Conservation (phyloP, 192 early-diverging fungal species). For the Gonapodya prolifera region DNA sequence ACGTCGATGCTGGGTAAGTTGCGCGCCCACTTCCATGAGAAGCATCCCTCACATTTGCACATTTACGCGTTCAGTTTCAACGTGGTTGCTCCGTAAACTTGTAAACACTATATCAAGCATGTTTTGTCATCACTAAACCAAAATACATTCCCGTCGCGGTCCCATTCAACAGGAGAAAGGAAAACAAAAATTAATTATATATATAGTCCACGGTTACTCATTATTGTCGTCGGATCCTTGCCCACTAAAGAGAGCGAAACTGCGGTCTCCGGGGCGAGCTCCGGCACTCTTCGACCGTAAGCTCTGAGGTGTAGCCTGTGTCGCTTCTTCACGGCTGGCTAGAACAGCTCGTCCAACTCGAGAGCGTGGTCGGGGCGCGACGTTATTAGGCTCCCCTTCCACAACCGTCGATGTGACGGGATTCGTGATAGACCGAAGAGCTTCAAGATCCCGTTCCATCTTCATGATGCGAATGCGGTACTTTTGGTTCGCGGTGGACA, state of each 20-base stretch:
- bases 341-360: not conserved
- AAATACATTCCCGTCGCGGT: no score
- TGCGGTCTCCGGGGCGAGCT: not conserved
- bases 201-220: no score
- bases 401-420: not conserved
- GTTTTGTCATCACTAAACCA: no score
- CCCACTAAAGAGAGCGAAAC: not conserved
- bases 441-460: not conserved
- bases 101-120: no score
- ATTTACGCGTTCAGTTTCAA: no score
- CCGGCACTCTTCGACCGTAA: not conserved
- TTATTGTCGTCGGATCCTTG: not conserved
- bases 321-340: not conserved
- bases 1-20: constrained; percentile 1
- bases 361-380: not conserved
- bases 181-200: no score
- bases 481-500: not conserved
- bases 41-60: no score
- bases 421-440: not conserved
- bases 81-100: not conserved
- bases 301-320: not conserved
- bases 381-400: not conserved
- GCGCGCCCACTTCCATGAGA: no score
- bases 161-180: no score
- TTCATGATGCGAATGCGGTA: constrained; percentile 1